These are phyloP conservation scores for Graphiopsis chlorocephala DNA, from an alignment of 2,329 filamentous ascomycete genomes.

Conservation along the genomic window DNA sequence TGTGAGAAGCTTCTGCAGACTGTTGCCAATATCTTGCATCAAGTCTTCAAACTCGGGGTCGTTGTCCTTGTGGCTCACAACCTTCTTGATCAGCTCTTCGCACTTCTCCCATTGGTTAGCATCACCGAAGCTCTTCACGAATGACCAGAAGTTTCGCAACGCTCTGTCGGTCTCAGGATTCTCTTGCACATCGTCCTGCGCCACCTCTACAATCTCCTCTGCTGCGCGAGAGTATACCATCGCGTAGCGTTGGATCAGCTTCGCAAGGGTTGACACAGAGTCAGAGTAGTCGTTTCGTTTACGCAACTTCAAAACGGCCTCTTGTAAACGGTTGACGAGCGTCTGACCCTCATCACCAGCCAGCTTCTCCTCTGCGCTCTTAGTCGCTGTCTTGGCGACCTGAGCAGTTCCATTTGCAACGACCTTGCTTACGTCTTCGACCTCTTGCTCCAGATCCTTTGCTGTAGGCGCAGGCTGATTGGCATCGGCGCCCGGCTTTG, in stretches of 20 bases:
- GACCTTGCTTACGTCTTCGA: constrained; percentile 44
- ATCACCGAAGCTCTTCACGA: constrained; percentile 78
- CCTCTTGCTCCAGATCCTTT: constrained; percentile 58
- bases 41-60: constrained; percentile 82
- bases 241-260: constrained; percentile 75
- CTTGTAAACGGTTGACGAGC: constrained; percentile 71
- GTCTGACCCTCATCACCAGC: constrained; percentile 70
- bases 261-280: constrained; percentile 75
- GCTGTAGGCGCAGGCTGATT: constrained; percentile 51
- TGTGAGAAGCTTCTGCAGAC: constrained; percentile 76
- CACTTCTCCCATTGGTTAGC: constrained; percentile 71
- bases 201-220: constrained; percentile 63
- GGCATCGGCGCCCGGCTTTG: constrained; percentile 51
- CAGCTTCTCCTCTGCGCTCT: constrained; percentile 72
- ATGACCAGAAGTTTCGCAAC: constrained; percentile 73
- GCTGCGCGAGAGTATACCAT: constrained; percentile 71
- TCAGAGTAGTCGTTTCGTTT: constrained; percentile 78
- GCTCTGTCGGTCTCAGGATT: constrained; percentile 75
- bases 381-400: constrained; percentile 57
- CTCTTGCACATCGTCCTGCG: constrained; percentile 67
- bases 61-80: constrained; percentile 70
- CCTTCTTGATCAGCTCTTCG: constrained; percentile 63
- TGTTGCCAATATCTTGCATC: constrained; percentile 68
- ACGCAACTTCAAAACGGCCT: constrained; percentile 70
- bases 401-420: constrained; percentile 46